Evolutionary conservation across 306 rosid genomes (phyloP).

Genomic region (Vigna mungo): DNA sequence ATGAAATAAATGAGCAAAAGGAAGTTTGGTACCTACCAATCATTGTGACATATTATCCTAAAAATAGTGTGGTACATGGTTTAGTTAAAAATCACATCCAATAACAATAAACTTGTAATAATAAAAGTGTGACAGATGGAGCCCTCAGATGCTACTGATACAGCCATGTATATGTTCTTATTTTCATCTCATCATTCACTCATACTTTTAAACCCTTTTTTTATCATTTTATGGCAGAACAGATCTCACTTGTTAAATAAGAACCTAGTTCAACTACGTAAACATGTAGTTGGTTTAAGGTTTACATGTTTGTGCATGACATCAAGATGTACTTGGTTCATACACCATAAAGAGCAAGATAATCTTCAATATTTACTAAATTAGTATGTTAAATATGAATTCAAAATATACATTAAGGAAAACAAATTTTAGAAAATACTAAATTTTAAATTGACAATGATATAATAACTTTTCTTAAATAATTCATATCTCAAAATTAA

Average conservation of each 20-base stretch:
- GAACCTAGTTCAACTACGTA: neutral
- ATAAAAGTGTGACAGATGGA: constrained; percentile 20
- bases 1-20: neutral
- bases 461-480: no score
- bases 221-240: neutral
- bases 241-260: neutral
- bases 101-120: constrained; percentile 1
- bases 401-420: no score
- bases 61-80: constrained; percentile 8
- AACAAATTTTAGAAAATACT: no score
- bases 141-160: neutral
- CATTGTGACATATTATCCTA: neutral
- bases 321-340: no score
- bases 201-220: neutral
- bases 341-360: no score
- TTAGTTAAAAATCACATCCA: neutral
- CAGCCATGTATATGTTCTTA: neutral
- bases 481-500: no score
- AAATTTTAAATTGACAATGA: no score
- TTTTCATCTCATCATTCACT: neutral
- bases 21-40: neutral
- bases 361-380: no score
- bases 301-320: no score
- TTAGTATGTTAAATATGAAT: no score
- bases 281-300: no score